A percentile compares a stretch with the other conserved stretches of the same genome.
Conservation (phyloP, 106 monocot genomes). For the Dendrobium huoshanense region DNA sequence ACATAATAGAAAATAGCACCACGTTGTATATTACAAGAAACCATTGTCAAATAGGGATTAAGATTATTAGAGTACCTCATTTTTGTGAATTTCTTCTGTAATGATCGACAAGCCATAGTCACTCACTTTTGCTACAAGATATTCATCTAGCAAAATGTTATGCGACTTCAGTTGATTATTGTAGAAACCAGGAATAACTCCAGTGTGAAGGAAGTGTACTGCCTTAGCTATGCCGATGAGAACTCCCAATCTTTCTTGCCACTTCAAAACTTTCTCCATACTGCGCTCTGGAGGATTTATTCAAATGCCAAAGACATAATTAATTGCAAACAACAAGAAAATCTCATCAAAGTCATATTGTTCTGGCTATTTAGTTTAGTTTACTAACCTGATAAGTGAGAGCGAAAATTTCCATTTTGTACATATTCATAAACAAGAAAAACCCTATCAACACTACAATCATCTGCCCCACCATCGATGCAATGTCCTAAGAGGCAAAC, state of each 20-base stretch:
- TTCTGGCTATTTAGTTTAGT: neutral
- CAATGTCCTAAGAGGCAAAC: slow-evolving; percentile 96
- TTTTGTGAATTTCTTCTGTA: slow-evolving; percentile 76
- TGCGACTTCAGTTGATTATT: slow-evolving; percentile 61
- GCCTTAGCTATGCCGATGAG: slow-evolving; percentile 79
- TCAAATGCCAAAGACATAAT: neutral
- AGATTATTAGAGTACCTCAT: slow-evolving; percentile 31
- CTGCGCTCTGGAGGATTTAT: slow-evolving; percentile 35
- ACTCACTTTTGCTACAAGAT: slow-evolving; percentile 71
- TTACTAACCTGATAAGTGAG: slow-evolving; percentile 64
- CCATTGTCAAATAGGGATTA: neutral
- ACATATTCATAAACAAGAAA: slow-evolving; percentile 91
- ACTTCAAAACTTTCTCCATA: slow-evolving; percentile 63
- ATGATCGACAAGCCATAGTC: slow-evolving; percentile 94
- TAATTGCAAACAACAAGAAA: neutral
- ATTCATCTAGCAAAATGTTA: slow-evolving; percentile 87
- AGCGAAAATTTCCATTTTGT: slow-evolving; percentile 58
- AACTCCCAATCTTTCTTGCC: slow-evolving; percentile 65
- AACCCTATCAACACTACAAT: slow-evolving; percentile 58
- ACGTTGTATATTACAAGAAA: neutral
- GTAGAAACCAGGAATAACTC: slow-evolving; percentile 85
- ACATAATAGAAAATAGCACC: neutral
- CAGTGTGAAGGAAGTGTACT: slow-evolving; percentile 82
- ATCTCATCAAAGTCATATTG: neutral
- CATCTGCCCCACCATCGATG: slow-evolving; percentile 54